phyloP scores from a whole-genome alignment of 2,329 filamentous ascomycete species.

The Pseudocercospora eumusae region DNA sequence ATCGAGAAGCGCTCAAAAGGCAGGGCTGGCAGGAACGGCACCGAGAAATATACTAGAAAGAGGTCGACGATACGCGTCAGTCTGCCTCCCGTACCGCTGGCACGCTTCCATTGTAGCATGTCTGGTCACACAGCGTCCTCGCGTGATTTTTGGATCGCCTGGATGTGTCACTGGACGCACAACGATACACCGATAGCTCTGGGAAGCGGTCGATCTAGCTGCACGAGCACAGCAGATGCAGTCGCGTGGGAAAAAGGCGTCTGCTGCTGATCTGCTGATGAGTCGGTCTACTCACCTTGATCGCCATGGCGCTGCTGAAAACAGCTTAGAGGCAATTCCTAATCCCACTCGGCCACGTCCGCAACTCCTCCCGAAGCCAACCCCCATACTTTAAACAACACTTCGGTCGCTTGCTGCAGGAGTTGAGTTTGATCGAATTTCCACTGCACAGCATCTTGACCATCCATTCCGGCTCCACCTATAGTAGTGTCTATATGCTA shows the following conservation, averaged over 20 bases:
- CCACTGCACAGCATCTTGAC: conserved; percentile 1
- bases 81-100: conserved; percentile 4
- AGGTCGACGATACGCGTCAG: neutral
- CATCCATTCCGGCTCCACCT: neutral
- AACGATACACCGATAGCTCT: neutral
- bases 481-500: neutral
- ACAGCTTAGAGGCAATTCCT: neutral
- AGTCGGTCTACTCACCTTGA: neutral
- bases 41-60: neutral
- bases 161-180: neutral
- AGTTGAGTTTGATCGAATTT: neutral
- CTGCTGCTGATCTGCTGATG: neutral
- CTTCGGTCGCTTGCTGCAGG: neutral
- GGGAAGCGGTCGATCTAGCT: neutral
- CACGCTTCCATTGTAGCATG: neutral
- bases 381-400: neutral
- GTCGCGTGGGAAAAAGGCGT: conserved; percentile 5
- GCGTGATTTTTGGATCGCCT: neutral
- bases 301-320: conserved; percentile 2
- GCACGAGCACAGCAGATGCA: neutral
- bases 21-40: neutral
- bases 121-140: conserved; percentile 1
- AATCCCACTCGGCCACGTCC: conserved; percentile 2
- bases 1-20: neutral
- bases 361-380: neutral